These are phyloP conservation scores for Pseudocercospora musae DNA, from an alignment of 2,329 filamentous ascomycete species.

Conservation along the genomic window DNA sequence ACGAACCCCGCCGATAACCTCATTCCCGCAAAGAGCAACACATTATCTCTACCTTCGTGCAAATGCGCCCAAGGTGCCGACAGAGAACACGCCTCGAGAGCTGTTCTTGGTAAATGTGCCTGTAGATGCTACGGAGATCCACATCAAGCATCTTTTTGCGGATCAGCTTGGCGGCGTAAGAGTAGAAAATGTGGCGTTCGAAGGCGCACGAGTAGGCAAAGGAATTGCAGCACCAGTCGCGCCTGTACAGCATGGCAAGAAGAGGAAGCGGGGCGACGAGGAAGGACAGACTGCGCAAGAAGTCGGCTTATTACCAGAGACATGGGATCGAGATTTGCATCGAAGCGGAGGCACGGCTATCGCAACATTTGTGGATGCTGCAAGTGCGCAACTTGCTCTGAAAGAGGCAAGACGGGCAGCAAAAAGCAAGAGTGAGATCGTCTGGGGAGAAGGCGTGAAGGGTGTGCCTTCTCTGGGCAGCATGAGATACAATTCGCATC, in stretches of 20 bases:
- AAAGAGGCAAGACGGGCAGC: slow-evolving; percentile 67
- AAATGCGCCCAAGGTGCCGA: slow-evolving; percentile 75
- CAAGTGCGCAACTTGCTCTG: slow-evolving; percentile 70
- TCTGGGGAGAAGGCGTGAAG: slow-evolving; percentile 64
- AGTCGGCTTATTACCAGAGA: slow-evolving; percentile 55
- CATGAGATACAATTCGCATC: slow-evolving; percentile 58
- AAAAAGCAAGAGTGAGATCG: slow-evolving; percentile 57
- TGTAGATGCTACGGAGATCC: slow-evolving; percentile 72
- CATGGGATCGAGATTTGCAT: slow-evolving; percentile 70
- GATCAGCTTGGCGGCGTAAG: slow-evolving; percentile 71
- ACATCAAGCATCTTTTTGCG: slow-evolving; percentile 73
- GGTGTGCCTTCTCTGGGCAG: slow-evolving; percentile 57
- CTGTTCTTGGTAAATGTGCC: slow-evolving; percentile 91
- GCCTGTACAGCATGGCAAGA: slow-evolving; percentile 46
- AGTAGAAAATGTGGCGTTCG: slow-evolving; percentile 75
- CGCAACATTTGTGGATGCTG: slow-evolving; percentile 77
- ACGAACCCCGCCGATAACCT: slow-evolving; percentile 59
- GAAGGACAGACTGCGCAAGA: slow-evolving; percentile 46
- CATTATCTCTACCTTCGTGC: slow-evolving; percentile 86
- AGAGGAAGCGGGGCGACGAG: slow-evolving; percentile 50
- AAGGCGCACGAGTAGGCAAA: slow-evolving; percentile 54
- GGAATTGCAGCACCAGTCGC: slow-evolving; percentile 34
- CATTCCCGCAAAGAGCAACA: slow-evolving; percentile 59
- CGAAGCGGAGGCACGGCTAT: slow-evolving; percentile 75
- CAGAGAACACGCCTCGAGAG: slow-evolving; percentile 69